phyloP scores from a whole-genome alignment of 140 eudicot species.

The Anethum foeniculum region DNA sequence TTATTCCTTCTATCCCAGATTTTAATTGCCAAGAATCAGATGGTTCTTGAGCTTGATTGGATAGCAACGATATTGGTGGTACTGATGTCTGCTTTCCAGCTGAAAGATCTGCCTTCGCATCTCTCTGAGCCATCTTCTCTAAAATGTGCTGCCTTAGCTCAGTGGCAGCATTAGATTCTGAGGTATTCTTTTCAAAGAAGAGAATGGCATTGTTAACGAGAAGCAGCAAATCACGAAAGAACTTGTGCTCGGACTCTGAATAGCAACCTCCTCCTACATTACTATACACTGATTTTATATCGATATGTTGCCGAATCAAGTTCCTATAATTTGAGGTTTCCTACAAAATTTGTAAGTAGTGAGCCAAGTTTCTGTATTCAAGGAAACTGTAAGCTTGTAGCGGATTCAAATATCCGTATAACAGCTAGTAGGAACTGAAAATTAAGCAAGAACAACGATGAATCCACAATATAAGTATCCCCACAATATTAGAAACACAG shows the following conservation, averaged over 20 bases:
- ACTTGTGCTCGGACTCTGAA: conserved; percentile 37
- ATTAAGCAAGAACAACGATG: no score
- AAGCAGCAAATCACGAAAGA: conserved; percentile 57
- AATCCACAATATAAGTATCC: background rate
- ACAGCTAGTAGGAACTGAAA: background rate
- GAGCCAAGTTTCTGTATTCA: background rate
- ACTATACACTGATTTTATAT: conserved; percentile 42
- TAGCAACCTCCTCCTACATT: conserved; percentile 54
- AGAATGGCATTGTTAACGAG: conserved; percentile 52
- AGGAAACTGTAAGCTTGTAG: background rate
- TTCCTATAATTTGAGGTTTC: conserved; percentile 48
- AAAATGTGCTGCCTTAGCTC: conserved; percentile 47
- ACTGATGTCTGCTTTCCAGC: conserved; percentile 36
- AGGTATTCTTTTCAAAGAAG: conserved; percentile 47
- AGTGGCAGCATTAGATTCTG: conserved; percentile 44
- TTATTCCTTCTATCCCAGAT: conserved; percentile 39
- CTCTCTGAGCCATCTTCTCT: conserved; percentile 34
- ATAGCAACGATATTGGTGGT: conserved; percentile 17
- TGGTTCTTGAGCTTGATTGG: conserved; percentile 36
- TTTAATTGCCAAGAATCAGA: conserved; percentile 33
- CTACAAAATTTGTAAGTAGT: conserved; percentile 26
- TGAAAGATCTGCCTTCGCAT: conserved; percentile 23
- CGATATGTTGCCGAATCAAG: conserved; percentile 53
- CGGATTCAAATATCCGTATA: background rate
- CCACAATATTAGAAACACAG: background rate